phyloP scores from a whole-genome alignment of 2,329 filamentous ascomycete genomes.

The Colletotrichum sp. region DNA sequence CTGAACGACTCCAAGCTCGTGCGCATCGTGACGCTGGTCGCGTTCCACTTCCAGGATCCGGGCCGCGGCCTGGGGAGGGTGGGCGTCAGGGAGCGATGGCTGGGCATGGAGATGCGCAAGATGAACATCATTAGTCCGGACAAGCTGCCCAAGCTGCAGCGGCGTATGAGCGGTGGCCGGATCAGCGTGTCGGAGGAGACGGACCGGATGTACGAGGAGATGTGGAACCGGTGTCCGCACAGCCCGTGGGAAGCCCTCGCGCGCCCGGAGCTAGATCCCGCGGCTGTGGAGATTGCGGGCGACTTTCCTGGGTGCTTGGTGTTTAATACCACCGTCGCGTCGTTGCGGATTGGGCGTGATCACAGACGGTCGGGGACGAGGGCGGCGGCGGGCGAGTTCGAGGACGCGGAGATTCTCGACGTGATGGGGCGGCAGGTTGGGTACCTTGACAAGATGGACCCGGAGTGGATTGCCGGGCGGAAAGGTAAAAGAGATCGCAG shows the following conservation, averaged over 20 bases:
- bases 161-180: not conserved
- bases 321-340: slow-evolving; percentile 1
- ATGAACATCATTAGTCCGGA: not conserved
- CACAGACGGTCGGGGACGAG: not conserved
- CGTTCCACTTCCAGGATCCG: not conserved
- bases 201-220: not conserved
- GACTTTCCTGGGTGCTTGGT: not conserved
- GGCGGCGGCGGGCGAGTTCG: not conserved
- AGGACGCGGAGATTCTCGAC: not conserved
- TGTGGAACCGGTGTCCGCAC: slow-evolving; percentile 1
- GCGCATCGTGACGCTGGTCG: not conserved
- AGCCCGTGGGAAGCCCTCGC: slow-evolving; percentile 4
- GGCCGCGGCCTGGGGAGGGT: not conserved
- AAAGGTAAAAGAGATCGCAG: not conserved
- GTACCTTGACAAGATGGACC: not conserved
- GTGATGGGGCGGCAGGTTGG: not conserved
- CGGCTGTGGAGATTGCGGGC: not conserved
- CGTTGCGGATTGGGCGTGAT: not conserved
- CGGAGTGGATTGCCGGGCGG: not conserved
- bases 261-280: not conserved
- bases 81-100: not conserved
- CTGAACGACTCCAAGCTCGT: not conserved
- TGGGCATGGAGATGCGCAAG: not conserved
- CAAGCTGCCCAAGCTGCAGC: not conserved
- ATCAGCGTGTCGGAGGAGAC: not conserved